Evolutionary conservation across 1,284 basidiomycete genomes (phyloP), one percentile per base, ranked within the genome.

Genomic region (Apiotrichum porosum): DNA sequence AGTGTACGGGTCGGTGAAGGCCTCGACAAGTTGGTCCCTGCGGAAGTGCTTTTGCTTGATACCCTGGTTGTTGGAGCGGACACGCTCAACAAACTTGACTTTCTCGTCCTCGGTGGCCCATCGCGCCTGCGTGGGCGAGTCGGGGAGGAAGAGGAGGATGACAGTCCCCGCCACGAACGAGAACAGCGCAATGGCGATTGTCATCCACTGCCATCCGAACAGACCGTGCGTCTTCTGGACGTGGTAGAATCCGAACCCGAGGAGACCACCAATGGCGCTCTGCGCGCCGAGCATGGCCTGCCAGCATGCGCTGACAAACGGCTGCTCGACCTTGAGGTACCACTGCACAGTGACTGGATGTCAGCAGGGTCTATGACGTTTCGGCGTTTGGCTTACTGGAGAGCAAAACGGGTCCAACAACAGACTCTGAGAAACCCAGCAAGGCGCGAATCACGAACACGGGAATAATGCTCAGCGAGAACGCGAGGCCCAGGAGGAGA

Each of bases 391-490:
- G n/a, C n/a, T n/a, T n/a, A 28, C 6, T 28, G 26, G 52, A 28
- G 44, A 63, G 44, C 15, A 62, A 46, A 26, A 48, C 53, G 9
- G 61, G 63, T 14, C 60, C 59, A 32, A 66, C 56, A 13, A 55
- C 31, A 9, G 60, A 59, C 48, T 68, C 66, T 43, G 60, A 62
- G 37, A 68, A 52, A 33, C 66, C 66, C 13, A 65, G 38, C 12
- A 63, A 37, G 48, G 62, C 51, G 9, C 61, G 49, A 21, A 60
- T 48, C 12, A 51, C 57, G 21, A 58, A 57, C 22, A 63, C 84
- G 77, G 68, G 87, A 84, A 0, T 84, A n/a, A 64, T 51, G 31
- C 41, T 86, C 18, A 90, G 74, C 0, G 83, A 83, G 68, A 91
- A 89, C 1, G 83, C 63, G 9, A 90, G 70, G 0, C 86, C 88